Base-by-base conservation (phyloP, 345 rosid species). In the Fremontodendron californicum region DNA sequence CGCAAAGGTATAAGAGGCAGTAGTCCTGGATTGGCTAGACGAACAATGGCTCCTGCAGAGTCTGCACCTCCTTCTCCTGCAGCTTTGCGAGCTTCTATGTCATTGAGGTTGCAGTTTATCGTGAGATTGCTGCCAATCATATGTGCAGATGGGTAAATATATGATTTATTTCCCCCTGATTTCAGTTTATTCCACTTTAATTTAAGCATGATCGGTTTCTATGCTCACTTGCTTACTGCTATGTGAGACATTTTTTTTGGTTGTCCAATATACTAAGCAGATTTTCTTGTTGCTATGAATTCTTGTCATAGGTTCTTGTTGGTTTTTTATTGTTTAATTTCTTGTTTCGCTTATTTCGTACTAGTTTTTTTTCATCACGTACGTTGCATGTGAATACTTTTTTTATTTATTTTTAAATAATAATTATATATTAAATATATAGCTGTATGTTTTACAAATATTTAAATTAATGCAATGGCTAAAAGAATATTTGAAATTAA, bases 51-150 rank as follows among this genome's bases (percentile, higher is more conserved):
- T 29, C 77, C 80, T 16, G 77, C 78, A 25, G 99, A 96, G 81
- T 74, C 91, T 82, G 55, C 77, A 15, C 87, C 86, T 25, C 89
- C 96, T 54, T 83, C 97, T 54, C 89, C 97, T 65, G 85, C 91
- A 75, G 97, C 94, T 76, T 78, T 96, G 79, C 93, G 94, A 80
- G 91, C 97, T 79, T 96, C 98, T 33, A 82, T 96, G 87, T 89
- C 90, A 66, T 71, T 96, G 80, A 92, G 98, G 78, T 81, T 93
- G 88, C 97, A 92, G 72, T 88, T 96, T 78, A 86, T 96, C 77
- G 80, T 96, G 69, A 86, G 97, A 83, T 84, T 91, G 83, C 86
- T 96, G 77, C 93, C 94, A 64, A 75, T 88, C 72, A 89, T 96
- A 68, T 91, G 92, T 81, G 84, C 88, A 58, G 87, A 85, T 68